These are phyloP conservation scores for Cavenderia fasciculata DNA, from an alignment of 78 protist species.

Conservation along the genomic window DNA sequence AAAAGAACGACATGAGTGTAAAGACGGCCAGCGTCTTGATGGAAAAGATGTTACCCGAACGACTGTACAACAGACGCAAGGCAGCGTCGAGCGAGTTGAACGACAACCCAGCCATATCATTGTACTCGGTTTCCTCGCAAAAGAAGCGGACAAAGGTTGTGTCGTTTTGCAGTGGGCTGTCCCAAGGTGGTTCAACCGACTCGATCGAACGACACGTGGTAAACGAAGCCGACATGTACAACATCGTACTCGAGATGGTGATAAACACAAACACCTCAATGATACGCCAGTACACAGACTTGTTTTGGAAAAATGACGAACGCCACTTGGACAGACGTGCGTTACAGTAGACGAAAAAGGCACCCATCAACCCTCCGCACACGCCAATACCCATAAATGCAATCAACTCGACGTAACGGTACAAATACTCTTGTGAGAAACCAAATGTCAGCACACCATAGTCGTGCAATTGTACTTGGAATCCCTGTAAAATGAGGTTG, in stretches of 20 bases:
- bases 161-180: not conserved
- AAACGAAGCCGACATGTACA: slow-evolving; percentile 13
- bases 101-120: slow-evolving; percentile 90
- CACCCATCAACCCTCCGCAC: slow-evolving; percentile 68
- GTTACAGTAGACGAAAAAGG: slow-evolving; percentile 55
- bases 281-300: slow-evolving; percentile 6
- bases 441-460: slow-evolving; percentile 82
- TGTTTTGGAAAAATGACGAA: slow-evolving; percentile 19
- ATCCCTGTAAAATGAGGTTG: slow-evolving; percentile 67
- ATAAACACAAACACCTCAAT: slow-evolving; percentile 44
- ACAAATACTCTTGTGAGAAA: slow-evolving; percentile 47
- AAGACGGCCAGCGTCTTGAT: slow-evolving; percentile 74
- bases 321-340: slow-evolving; percentile 39
- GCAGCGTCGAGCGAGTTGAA: slow-evolving; percentile 80
- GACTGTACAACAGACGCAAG: slow-evolving; percentile 66
- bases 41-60: slow-evolving; percentile 18
- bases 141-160: not conserved
- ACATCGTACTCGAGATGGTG: slow-evolving; percentile 19
- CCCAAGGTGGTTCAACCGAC: not conserved
- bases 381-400: slow-evolving; percentile 64
- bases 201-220: slow-evolving; percentile 5
- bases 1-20: slow-evolving; percentile 70
- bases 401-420: slow-evolving; percentile 42
- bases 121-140: slow-evolving; percentile 54
- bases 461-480: slow-evolving; percentile 61